Base-by-base conservation (phyloP, 2,329 filamentous ascomycete species). In the Aspergillus sp. region DNA sequence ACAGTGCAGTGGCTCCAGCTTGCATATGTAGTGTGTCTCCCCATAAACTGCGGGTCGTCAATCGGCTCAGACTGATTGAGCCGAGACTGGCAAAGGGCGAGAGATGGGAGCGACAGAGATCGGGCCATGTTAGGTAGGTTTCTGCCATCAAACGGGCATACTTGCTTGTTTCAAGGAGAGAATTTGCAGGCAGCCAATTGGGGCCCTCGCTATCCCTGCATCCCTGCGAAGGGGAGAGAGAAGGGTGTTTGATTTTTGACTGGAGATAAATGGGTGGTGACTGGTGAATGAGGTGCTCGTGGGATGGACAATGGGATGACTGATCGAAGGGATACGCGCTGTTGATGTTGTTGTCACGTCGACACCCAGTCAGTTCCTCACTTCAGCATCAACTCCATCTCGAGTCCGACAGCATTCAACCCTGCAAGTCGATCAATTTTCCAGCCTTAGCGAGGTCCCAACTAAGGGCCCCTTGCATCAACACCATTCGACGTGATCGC, bases 161-260 rank as follows among this genome's bases (percentile, higher is more conserved):
- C 53, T 65, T 62, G 55, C 45, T 55, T 49, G 64, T 64, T 66
- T 62, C 64, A 61, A 63, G 62, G 59, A 59, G 56, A 51, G 45
- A 48, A 32, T 45, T 47, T n/a, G 26, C 12, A 4, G 39, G 22
- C 9, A 17, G 55, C 56, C 54, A 60, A 57, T 58, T 57, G 51
- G 49, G 47, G 32, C 15, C 39, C 49, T 20, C 13, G 24, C 5
- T 30, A 42, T 43, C 49, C 49, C 54, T 55, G 45, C 56, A 62
- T 62, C 62, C 62, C 62, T 63, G 41, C 17, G 47, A 39, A 30
- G 11, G 15, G 30, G 36, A 43, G 36, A 20, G 49, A 42, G 43
- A 26, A 22, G 41, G 42, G 47, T 38, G 56, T 38, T 52, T 50
- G 56, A 32, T 24, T 47, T 24, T n/a, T 13, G n/a, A 7, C 3